Evolutionary conservation across 768 basidiomycete genomes (phyloP), one percentile per base, ranked within the genome.

Genomic region (Phylloporus sp.): DNA sequence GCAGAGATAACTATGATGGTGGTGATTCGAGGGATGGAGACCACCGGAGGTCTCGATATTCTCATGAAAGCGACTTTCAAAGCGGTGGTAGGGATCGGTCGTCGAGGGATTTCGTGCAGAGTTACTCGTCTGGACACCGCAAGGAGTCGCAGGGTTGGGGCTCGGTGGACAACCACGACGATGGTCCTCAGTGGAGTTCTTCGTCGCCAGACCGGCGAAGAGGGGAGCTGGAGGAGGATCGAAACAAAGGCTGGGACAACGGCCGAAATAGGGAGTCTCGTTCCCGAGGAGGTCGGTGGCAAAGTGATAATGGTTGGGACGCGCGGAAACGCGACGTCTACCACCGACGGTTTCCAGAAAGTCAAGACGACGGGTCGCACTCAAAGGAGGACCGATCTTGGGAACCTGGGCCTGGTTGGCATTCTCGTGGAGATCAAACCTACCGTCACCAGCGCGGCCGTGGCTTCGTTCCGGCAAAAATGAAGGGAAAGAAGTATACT

Each of bases 361-460:
- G 37, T 5, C 61, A 58, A 54, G 60, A 62, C 11, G 62, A 63
- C 2, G 50, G 46, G 11, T 33, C 56, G 21, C 18, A 27, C 26
- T 28, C 47, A 2, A 65, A 58, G 37, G 76, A 77, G 59, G 79
- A 83, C 42, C 77, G 85, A 40, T 68, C 79, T 47, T 87, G 85
- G 85, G 83, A 85, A 54, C 84, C 85, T 47, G 82, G 81, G 29
- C 76, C 81, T 21, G 73, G 76, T 6, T 87, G 85, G 85, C 76
- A 81, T 49, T 62, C 76, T 41, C 72, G 60, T 29, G 55, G 73
- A 29, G 67, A 64, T 21, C 69, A 68, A 18, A 53, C 58, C 23
- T 65, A 78, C 44, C 72, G 74, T 39, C 62, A 50, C 47, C 65
- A 65, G 21, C 65, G 64, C 20, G 54, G 57, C 29, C 70, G 69